Conservation (phyloP, 2,329 filamentous ascomycete species). For the Ilyonectria robusta region DNA sequence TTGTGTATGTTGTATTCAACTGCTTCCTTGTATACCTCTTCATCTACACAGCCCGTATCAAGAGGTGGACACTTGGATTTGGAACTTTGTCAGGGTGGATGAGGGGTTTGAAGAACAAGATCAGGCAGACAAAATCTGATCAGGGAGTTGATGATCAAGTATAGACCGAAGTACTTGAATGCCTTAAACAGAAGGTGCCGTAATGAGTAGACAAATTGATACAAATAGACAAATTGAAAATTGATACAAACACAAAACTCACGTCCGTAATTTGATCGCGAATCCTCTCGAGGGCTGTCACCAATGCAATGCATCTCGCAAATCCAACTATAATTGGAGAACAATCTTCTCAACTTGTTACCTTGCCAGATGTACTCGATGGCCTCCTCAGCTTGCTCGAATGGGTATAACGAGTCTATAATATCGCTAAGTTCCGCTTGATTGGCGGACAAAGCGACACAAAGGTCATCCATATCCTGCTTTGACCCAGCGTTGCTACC, state of each 20-base stretch:
- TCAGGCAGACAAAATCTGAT: neutral
- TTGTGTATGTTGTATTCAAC: constrained; percentile 79
- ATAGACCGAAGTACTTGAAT: neutral
- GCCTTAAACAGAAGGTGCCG: neutral
- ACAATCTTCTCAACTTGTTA: constrained; percentile 60
- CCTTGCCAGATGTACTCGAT: constrained; percentile 59
- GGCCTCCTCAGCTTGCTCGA: constrained; percentile 58
- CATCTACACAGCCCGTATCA: constrained; percentile 79
- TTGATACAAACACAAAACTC: no score
- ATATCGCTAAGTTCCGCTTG: constrained; percentile 55
- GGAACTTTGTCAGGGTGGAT: constrained; percentile 50
- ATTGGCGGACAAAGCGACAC: constrained; percentile 51
- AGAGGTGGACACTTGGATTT: constrained; percentile 79
- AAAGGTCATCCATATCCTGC: constrained; percentile 57
- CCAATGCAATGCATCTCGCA: no score
- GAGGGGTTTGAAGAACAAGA: neutral
- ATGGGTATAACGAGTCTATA: constrained; percentile 55
- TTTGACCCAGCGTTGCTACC: constrained; percentile 59
- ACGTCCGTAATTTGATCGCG: no score
- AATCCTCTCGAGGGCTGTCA: no score
- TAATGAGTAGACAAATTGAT: no score
- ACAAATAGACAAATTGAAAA: no score
- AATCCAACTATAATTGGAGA: no score
- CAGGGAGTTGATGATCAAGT: neutral
- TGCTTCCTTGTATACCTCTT: constrained; percentile 82